These are phyloP conservation scores for Glycine latifolia DNA, from an alignment of 306 rosid species.

Conservation along the genomic window DNA sequence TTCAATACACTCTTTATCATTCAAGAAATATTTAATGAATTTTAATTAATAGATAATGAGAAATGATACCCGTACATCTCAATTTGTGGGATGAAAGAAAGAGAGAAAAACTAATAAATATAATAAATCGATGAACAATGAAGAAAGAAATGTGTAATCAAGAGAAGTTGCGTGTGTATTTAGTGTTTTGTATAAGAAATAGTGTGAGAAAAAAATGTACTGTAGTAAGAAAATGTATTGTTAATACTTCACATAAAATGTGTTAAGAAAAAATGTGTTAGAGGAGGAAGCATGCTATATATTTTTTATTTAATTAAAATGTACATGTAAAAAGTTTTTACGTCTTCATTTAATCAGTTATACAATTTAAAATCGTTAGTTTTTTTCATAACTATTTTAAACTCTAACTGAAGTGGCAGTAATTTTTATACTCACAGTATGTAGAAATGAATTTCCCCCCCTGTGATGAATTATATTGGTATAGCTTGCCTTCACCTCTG, in stretches of 20 bases:
- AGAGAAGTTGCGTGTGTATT: not conserved
- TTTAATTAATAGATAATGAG: no score
- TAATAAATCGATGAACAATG: no score
- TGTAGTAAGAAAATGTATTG: not conserved
- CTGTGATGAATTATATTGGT: no score
- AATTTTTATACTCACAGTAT: not conserved
- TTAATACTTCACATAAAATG: no score
- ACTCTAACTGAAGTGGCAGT: not conserved
- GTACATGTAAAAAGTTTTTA: not conserved
- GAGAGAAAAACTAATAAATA: not conserved
- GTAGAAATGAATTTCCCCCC: not conserved
- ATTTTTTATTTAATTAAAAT: not conserved
- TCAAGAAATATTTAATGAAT: no score
- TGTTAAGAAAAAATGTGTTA: no score
- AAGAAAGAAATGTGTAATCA: no score
- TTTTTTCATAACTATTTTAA: not conserved
- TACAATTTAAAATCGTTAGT: not conserved
- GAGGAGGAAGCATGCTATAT: not conserved
- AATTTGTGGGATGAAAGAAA: no score
- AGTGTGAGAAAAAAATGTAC: not conserved
- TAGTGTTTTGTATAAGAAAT: not conserved
- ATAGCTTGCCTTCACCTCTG: not conserved
- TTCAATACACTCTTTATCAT: no score
- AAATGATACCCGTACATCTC: no score
- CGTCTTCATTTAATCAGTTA: not conserved